Conservation (phyloP, 805 yeast species). For the Monosporozyma yasuniensis region DNA sequence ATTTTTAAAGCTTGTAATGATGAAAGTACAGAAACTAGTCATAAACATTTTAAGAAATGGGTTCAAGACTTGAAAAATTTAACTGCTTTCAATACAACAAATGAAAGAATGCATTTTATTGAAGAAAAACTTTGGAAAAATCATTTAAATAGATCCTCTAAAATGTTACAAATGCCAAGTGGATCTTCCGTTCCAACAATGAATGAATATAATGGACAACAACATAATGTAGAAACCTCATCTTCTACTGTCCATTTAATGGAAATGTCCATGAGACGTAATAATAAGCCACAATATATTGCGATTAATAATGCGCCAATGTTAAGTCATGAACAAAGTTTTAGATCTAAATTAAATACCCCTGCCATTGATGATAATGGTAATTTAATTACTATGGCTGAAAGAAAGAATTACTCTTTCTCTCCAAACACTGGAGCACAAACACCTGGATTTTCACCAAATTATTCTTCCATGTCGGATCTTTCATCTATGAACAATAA, state of each 20-base stretch:
- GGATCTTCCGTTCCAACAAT: conserved; percentile 1
- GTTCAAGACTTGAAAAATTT: conserved; percentile 45
- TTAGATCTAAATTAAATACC: conserved; percentile 23
- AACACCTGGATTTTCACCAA: conserved; percentile 7
- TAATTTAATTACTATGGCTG: conserved; percentile 28
- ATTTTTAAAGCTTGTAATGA: conserved; percentile 20
- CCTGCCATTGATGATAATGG: conserved; percentile 34
- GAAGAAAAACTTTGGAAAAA: conserved; percentile 29
- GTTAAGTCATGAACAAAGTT: conserved; percentile 1
- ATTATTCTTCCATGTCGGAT: conserved; percentile 5
- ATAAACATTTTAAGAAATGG: conserved; percentile 44
- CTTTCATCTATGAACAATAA: conserved; percentile 1
- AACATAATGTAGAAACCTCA: not conserved
- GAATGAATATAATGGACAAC: not conserved
- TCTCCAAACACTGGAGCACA: not conserved
- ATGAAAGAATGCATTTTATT: conserved; percentile 42
- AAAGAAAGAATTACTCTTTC: conserved; percentile 11
- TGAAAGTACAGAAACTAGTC: conserved; percentile 36
- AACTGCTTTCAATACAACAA: conserved; percentile 38
- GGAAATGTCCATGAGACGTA: conserved; percentile 2
- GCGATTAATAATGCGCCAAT: conserved; percentile 15
- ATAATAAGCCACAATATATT: conserved; percentile 22
- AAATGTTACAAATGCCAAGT: conserved; percentile 1
- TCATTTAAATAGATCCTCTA: conserved; percentile 8
- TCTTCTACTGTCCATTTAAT: conserved; percentile 1